phyloP scores from a whole-genome alignment of 768 basidiomycete species.

The Lentinula detonsa region DNA sequence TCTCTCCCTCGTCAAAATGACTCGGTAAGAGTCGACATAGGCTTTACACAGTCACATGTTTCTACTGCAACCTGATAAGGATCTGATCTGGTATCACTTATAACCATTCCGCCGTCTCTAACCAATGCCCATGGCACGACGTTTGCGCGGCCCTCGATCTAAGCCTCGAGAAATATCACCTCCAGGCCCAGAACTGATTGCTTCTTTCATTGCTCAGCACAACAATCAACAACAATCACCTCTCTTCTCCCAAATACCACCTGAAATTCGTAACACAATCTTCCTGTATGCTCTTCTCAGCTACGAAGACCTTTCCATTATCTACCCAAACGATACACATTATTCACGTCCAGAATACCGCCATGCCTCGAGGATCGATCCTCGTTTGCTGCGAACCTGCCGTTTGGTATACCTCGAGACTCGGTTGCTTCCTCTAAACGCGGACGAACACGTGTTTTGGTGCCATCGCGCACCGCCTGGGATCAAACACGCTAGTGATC shows the following conservation, averaged over 20 bases:
- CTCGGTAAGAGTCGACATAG: no score
- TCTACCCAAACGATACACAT: constrained; percentile 11
- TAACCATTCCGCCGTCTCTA: no score
- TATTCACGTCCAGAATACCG: constrained; percentile 17
- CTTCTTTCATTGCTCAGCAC: neutral
- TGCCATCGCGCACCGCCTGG: constrained; percentile 6
- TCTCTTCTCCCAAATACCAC: constrained; percentile 12
- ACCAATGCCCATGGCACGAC: no score
- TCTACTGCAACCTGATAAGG: no score
- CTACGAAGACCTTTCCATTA: constrained; percentile 11
- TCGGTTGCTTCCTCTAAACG: constrained; percentile 11
- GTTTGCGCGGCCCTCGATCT: no score
- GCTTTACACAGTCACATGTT: no score
- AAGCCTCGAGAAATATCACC: neutral
- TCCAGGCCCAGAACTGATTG: neutral
- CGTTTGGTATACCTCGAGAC: constrained; percentile 18
- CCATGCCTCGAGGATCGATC: constrained; percentile 9
- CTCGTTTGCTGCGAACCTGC: constrained; percentile 16
- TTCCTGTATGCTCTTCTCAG: constrained; percentile 13
- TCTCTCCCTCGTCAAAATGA: no score
- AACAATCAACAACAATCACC: constrained; percentile 11
- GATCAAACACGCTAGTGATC: neutral
- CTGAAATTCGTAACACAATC: constrained; percentile 17
- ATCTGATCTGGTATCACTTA: no score
- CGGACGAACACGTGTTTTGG: constrained; percentile 18